Conservation (phyloP, 2,329 filamentous ascomycete genomes). For the Beauveria medogensis region DNA sequence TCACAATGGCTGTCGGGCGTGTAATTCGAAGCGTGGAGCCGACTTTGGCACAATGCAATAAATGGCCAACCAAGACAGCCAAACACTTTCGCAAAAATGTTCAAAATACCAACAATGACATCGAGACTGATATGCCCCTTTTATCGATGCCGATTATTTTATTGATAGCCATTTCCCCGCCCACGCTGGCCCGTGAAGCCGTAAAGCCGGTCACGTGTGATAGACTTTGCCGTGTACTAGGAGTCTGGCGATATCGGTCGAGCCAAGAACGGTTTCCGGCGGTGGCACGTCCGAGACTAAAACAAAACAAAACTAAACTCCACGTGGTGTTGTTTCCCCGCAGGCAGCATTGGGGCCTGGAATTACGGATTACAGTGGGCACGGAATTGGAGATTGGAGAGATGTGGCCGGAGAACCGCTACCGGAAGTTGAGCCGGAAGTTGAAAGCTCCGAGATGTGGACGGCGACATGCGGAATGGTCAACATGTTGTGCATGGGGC, state of each 20-base stretch:
- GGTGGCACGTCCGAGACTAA: not conserved
- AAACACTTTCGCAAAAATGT: not conserved
- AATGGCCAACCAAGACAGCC: not conserved
- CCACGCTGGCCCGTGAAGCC: not conserved
- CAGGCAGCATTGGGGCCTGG: not conserved
- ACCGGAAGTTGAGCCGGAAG: not conserved
- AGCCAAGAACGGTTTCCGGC: not conserved
- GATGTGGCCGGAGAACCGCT: not conserved
- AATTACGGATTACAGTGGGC: not conserved
- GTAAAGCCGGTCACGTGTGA: slow-evolving; percentile 10
- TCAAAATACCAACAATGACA: not conserved
- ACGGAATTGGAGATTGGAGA: not conserved
- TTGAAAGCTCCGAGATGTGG: not conserved
- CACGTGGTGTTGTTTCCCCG: not conserved
- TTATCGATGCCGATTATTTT: not conserved
- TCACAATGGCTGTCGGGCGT: not conserved
- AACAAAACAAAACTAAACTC: not conserved
- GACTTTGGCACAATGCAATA: not conserved
- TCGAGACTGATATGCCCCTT: not conserved
- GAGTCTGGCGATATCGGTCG: slow-evolving; percentile 5
- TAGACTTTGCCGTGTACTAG: not conserved
- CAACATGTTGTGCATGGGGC: too few relatives aligned
- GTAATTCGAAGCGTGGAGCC: not conserved
- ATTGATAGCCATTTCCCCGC: not conserved
- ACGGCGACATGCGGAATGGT: not conserved